Conservation (phyloP, 2,329 filamentous ascomycete genomes). For the Claviceps citrina region DNA sequence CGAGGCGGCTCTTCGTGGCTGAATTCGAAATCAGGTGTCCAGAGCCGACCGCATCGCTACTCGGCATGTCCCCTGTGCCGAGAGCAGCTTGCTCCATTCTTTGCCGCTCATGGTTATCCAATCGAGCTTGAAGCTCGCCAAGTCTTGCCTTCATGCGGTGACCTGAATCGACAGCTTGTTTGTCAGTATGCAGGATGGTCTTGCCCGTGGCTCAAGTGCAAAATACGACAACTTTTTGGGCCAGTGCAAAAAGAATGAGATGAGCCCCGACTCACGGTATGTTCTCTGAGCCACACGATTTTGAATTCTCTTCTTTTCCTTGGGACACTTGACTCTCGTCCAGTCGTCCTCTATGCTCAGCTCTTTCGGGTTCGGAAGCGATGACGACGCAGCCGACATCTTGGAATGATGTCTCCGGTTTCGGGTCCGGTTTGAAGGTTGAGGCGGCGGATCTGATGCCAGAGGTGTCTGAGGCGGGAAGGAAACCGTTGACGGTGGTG, state of each 20-base stretch:
- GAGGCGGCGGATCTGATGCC: neutral
- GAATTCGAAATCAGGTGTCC: neutral
- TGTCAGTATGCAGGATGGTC: neutral
- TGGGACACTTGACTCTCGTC: constrained; percentile 7
- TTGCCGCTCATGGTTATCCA: constrained; percentile 15
- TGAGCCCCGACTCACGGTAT: constrained; percentile 17
- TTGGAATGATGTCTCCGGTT: neutral
- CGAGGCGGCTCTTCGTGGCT: neutral
- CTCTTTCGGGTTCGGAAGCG: constrained; percentile 4
- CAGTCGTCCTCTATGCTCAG: constrained; percentile 8
- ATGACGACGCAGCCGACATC: constrained; percentile 1
- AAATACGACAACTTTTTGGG: too few species aligned
- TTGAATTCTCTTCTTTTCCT: constrained; percentile 8
- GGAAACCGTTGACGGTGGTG: neutral
- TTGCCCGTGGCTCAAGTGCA: too few species aligned
- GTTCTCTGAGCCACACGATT: constrained; percentile 9
- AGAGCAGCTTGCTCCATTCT: constrained; percentile 4
- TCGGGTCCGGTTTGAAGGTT: neutral
- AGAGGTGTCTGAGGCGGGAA: neutral
- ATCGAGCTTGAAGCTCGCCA: constrained; percentile 16
- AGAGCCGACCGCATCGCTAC: neutral
- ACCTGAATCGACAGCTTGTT: constrained; percentile 8
- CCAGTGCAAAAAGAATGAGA: too few species aligned
- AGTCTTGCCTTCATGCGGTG: constrained; percentile 19
- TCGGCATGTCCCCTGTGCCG: neutral